These are phyloP conservation scores for Cadophora sp. DNA, from an alignment of 2,329 filamentous ascomycete genomes.

Conservation along the genomic window DNA sequence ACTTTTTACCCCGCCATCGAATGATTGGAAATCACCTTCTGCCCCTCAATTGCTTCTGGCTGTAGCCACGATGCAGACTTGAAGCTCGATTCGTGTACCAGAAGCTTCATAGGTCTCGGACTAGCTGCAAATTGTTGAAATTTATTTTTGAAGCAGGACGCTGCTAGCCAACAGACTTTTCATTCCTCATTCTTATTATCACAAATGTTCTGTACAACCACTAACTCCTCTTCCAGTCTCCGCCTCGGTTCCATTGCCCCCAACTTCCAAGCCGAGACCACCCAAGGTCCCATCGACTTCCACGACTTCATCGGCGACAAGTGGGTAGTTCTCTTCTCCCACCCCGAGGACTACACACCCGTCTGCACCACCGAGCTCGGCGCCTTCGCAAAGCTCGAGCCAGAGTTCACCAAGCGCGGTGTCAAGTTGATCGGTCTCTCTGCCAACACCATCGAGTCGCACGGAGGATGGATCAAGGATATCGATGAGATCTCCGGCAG, in stretches of 20 bases:
- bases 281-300: slow-evolving; percentile 79
- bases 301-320: slow-evolving; percentile 80
- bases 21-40: slow-evolving; percentile 8
- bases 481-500: slow-evolving; percentile 79
- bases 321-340: slow-evolving; percentile 85
- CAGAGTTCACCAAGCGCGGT: slow-evolving; percentile 84
- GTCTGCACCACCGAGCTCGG: slow-evolving; percentile 97
- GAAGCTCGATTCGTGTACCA: neutral
- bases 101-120: neutral
- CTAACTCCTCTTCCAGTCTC: slow-evolving; percentile 51
- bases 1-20: slow-evolving; percentile 10
- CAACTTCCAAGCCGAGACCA: slow-evolving; percentile 86
- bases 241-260: slow-evolving; percentile 73
- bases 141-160: neutral
- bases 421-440: slow-evolving; percentile 92
- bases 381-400: slow-evolving; percentile 87
- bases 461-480: slow-evolving; percentile 90
- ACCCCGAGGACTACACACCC: slow-evolving; percentile 90
- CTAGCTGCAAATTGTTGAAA: neutral
- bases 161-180: neutral
- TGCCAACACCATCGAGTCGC: slow-evolving; percentile 84
- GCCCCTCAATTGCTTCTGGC: slow-evolving; percentile 4
- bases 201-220: neutral
- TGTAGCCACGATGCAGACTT: neutral
- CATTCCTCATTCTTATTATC: neutral